These are phyloP conservation scores for Boletus speciosus DNA, from an alignment of 768 basidiomycete species.

Conservation along the genomic window DNA sequence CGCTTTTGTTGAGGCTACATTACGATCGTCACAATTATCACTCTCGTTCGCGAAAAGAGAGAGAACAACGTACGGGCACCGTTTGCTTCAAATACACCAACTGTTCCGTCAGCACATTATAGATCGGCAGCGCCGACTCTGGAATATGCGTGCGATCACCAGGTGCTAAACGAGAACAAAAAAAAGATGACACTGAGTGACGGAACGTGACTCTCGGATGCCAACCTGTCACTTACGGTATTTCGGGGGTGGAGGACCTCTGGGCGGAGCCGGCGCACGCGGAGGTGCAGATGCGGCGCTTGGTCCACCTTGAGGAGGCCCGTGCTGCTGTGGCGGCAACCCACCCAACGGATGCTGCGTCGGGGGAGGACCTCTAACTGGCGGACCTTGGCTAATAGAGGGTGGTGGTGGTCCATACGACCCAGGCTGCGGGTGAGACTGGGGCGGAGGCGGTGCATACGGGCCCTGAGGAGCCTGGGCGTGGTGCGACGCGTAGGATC, in stretches of 20 bases:
- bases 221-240: slow-evolving; percentile 49
- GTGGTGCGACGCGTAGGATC: slow-evolving; percentile 14
- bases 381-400: slow-evolving; percentile 24
- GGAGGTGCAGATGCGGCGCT: slow-evolving; percentile 22
- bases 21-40: not conserved
- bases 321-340: slow-evolving; percentile 26
- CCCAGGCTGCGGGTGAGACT: slow-evolving; percentile 16
- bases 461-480: slow-evolving; percentile 23
- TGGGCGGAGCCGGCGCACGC: slow-evolving; percentile 32
- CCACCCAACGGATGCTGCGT: slow-evolving; percentile 29
- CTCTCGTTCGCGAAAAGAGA: not conserved
- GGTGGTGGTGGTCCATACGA: slow-evolving; percentile 32
- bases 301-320: slow-evolving; percentile 29
- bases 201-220: not conserved
- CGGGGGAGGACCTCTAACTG: slow-evolving; percentile 25
- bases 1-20: slow-evolving; percentile 76
- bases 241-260: slow-evolving; percentile 46
- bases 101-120: slow-evolving; percentile 59
- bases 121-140: slow-evolving; percentile 60
- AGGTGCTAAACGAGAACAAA: slow-evolving; percentile 48
- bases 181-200: not conserved
- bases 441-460: slow-evolving; percentile 19
- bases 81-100: slow-evolving; percentile 67
- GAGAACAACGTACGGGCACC: slow-evolving; percentile 55
- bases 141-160: slow-evolving; percentile 95